A percentile compares a stretch with the other conserved stretches of the same genome.
phyloP scores from a whole-genome alignment of 2,329 filamentous ascomycete species.

The Pseudopyricularia cyperi region DNA sequence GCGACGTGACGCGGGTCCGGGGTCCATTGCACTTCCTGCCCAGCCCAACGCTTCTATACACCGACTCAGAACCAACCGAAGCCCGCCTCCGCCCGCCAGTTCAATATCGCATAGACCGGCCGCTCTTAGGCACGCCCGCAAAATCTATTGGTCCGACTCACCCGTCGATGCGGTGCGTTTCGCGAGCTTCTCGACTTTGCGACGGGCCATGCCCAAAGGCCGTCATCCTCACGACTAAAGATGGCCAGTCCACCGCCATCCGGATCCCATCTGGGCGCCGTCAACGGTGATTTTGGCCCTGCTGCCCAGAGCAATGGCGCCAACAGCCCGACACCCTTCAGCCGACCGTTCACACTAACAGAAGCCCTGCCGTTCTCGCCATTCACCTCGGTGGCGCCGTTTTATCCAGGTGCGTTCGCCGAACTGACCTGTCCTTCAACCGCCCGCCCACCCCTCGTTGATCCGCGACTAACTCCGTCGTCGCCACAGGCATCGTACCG shows the following conservation, averaged over 20 bases:
- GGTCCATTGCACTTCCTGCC: not conserved
- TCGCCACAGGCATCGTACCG: slow-evolving; percentile 47
- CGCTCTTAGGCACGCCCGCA: not conserved
- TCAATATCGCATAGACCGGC: not conserved
- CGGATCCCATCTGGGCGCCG: slow-evolving; percentile 19
- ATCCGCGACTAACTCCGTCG: not conserved
- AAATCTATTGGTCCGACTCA: not conserved
- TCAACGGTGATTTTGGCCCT: slow-evolving; percentile 8
- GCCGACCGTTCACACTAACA: slow-evolving; percentile 47
- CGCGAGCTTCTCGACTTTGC: not conserved
- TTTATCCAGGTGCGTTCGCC: not conserved
- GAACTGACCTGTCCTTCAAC: not conserved
- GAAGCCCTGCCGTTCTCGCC: slow-evolving; percentile 75
- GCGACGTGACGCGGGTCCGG: not conserved
- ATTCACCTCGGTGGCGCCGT: slow-evolving; percentile 63
- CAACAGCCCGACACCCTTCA: slow-evolving; percentile 10
- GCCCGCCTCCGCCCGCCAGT: not conserved
- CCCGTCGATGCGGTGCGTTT: not conserved
- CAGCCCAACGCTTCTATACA: not conserved
- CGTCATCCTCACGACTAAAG: slow-evolving; percentile 5
- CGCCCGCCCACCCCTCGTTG: not conserved
- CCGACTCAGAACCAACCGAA: not conserved
- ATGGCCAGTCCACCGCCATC: slow-evolving; percentile 12
- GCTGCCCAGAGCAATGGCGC: slow-evolving; percentile 4
- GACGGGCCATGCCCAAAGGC: slow-evolving; percentile 1